Percentiles rank a stretch among this genome's conserved stretches.
Evolutionary conservation across 1,284 basidiomycete species (phyloP).

Genomic region (Ustilago cynodontis): DNA sequence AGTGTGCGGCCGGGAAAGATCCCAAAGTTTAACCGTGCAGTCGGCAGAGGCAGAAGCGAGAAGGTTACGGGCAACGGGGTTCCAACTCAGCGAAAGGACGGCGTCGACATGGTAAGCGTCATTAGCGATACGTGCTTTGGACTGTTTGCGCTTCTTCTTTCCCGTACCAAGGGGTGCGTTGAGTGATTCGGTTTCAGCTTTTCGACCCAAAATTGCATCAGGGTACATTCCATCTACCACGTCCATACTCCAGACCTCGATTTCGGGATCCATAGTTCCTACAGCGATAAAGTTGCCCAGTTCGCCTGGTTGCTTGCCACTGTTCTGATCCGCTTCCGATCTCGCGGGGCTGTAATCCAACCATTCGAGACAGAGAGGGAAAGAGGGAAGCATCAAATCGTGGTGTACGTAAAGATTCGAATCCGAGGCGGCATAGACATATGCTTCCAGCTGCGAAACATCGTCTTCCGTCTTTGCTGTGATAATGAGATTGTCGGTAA

Average conservation of each 20-base stretch:
- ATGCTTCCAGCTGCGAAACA: slow-evolving; percentile 86
- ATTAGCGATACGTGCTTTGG: slow-evolving; percentile 79
- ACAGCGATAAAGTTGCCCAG: slow-evolving; percentile 94
- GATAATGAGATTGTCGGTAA: slow-evolving; percentile 92
- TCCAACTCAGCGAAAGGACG: slow-evolving; percentile 92
- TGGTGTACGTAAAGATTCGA: slow-evolving; percentile 93
- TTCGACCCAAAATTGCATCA: slow-evolving; percentile 87
- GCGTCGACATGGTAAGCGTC: slow-evolving; percentile 89
- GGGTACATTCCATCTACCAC: slow-evolving; percentile 95
- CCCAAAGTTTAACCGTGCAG: slow-evolving; percentile 96
- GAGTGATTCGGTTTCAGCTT: slow-evolving; percentile 71
- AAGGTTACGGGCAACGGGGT: slow-evolving; percentile 86
- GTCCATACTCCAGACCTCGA: slow-evolving; percentile 98
- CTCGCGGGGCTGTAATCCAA: slow-evolving; percentile 86
- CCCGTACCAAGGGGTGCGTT: slow-evolving; percentile 64
- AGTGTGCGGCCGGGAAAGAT: slow-evolving; percentile 78
- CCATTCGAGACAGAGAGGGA: slow-evolving; percentile 99
- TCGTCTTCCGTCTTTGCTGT: slow-evolving; percentile 97
- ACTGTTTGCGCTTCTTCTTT: slow-evolving; percentile 81
- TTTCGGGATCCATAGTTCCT: slow-evolving; percentile 95
- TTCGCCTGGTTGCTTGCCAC: slow-evolving; percentile 64
- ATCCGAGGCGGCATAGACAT: slow-evolving; percentile 63
- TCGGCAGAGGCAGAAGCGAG: slow-evolving; percentile 94
- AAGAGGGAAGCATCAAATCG: slow-evolving; percentile 96
- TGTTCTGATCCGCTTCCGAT: slow-evolving; percentile 40